Evolutionary conservation across 2,329 filamentous ascomycete genomes (phyloP).

Genomic region (Verticillium klebahnii): DNA sequence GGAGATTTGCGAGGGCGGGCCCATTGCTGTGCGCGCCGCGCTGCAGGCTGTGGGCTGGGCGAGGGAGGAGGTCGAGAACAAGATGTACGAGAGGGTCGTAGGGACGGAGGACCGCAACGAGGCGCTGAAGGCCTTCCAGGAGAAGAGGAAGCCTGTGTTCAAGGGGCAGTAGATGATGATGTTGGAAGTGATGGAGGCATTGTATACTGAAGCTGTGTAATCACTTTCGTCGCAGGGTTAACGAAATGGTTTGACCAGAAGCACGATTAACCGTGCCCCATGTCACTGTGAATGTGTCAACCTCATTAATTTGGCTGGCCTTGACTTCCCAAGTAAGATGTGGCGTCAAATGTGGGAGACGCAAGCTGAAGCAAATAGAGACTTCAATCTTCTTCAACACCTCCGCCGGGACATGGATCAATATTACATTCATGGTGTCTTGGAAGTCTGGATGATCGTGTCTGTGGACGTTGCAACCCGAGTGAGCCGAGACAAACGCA

Average conservation of each 20-base stretch:
- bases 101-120: constrained; percentile 82
- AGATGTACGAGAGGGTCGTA: constrained; percentile 80
- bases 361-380: too few species aligned
- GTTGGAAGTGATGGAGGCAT: background rate
- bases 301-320: too few species aligned
- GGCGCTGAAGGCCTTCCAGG: constrained; percentile 76
- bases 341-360: too few species aligned
- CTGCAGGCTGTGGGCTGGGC: constrained; percentile 73
- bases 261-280: too few species aligned
- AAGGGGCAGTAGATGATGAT: constrained; percentile 38
- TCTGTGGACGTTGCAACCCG: background rate
- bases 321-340: too few species aligned
- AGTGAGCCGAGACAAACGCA: background rate
- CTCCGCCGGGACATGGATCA: too few species aligned
- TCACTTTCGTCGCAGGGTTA: too few species aligned
- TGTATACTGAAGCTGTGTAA: background rate
- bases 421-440: too few species aligned
- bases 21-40: constrained; percentile 74
- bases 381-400: too few species aligned
- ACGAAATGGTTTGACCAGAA: too few species aligned
- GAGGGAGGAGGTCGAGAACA: constrained; percentile 74
- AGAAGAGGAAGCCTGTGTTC: constrained; percentile 58
- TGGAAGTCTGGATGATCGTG: too few species aligned
- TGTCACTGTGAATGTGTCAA: too few species aligned
- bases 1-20: constrained; percentile 87